These are phyloP conservation scores for Trichosporon sp. DNA, from an alignment of 1,284 basidiomycete species.

Conservation along the genomic window DNA sequence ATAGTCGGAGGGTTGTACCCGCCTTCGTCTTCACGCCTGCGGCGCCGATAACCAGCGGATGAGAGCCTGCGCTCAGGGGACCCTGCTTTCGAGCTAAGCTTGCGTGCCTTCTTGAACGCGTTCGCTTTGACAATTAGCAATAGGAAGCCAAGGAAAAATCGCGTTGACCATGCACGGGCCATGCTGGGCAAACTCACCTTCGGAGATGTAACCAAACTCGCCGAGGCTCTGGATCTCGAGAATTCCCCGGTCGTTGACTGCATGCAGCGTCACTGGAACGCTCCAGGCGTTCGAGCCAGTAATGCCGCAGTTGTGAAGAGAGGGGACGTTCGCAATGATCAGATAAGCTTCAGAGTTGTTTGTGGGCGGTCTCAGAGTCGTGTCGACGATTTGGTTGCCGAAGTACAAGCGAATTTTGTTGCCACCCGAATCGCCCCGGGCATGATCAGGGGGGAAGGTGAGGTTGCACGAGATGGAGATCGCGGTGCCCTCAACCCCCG, in stretches of 20 bases:
- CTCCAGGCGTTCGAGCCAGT: conserved; percentile 5
- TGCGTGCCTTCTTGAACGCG: conserved; percentile 12
- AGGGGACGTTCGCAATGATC: conserved; percentile 6
- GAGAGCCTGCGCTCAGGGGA: conserved; percentile 9
- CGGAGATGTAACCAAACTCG: conserved; percentile 27
- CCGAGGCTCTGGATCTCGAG: conserved; percentile 33
- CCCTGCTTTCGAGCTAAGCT: conserved; percentile 10
- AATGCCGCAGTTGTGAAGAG: background rate
- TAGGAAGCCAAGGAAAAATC: background rate
- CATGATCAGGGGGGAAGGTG: conserved; percentile 8
- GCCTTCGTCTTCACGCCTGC: conserved; percentile 10
- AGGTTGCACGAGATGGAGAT: conserved; percentile 36
- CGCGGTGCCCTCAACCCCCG: conserved; percentile 30
- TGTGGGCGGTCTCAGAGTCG: conserved; percentile 22
- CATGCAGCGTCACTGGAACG: conserved; percentile 37
- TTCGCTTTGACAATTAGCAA: background rate
- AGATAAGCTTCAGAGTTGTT: conserved; percentile 4
- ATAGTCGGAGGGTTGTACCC: conserved; percentile 5
- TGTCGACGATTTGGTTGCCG: conserved; percentile 32
- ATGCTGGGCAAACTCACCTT: conserved; percentile 9
- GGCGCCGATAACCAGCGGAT: conserved; percentile 5
- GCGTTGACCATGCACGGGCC: conserved; percentile 1
- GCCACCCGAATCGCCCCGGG: conserved; percentile 2
- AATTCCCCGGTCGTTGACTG: conserved; percentile 30
- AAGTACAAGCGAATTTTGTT: conserved; percentile 35